Evolutionary conservation across 1,284 basidiomycete species (phyloP).

Genomic region (Ganoderma resinaceum): DNA sequence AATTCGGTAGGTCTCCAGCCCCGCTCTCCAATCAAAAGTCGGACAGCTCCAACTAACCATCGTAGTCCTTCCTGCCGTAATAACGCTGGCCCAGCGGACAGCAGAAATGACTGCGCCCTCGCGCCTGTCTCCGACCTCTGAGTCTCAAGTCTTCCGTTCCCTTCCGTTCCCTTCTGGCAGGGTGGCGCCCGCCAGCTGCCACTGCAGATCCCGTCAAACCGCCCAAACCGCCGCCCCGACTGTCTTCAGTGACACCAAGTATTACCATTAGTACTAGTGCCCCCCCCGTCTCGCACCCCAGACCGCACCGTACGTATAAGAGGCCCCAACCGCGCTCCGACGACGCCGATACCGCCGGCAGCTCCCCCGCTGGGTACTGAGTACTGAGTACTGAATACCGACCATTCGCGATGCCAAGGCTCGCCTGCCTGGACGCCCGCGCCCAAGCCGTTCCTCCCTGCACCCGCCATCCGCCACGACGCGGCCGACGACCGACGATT

Average conservation of each 20-base stretch:
- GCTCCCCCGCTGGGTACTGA: neutral
- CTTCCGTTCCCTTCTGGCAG: no score
- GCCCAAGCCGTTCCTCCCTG: no score
- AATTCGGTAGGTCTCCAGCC: neutral
- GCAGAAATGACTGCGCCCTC: neutral
- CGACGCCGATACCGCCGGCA: neutral
- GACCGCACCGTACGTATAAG: neutral
- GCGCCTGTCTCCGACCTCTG: neutral
- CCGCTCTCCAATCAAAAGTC: neutral
- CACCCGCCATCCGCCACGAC: no score
- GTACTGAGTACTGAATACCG: no score
- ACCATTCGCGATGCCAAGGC: no score
- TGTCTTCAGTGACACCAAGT: no score
- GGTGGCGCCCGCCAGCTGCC: neutral
- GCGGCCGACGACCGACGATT: no score
- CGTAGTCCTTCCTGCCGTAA: no score
- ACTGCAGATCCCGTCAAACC: neutral
- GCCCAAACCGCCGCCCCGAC: neutral
- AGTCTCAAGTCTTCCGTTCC: no score
- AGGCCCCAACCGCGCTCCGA: neutral
- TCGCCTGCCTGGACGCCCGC: no score
- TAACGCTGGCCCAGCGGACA: no score
- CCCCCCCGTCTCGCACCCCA: neutral
- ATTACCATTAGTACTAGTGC: neutral
- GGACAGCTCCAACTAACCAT: no score